phyloP scores from a whole-genome alignment of 192 early-diverging fungal species.

The Obelidium mucronatum region DNA sequence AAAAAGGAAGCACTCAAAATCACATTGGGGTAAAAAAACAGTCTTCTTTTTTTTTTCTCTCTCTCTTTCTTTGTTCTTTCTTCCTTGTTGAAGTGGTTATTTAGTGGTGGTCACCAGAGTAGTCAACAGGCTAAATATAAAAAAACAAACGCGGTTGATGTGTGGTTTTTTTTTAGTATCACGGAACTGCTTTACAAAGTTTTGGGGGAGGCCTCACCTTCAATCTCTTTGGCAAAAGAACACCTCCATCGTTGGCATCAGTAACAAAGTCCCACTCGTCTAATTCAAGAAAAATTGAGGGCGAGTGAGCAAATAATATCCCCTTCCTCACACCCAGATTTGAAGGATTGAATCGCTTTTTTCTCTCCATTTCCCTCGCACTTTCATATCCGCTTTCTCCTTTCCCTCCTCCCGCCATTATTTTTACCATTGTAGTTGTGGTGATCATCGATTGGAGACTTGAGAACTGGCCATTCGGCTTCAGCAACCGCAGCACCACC shows the following conservation, averaged over 20 bases:
- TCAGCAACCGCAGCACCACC: conserved; percentile 43
- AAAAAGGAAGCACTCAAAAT: too few relatives aligned
- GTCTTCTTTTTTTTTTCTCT: too few relatives aligned
- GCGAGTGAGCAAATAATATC: too few relatives aligned
- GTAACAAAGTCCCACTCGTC: conserved; percentile 53
- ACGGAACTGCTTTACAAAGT: too few relatives aligned
- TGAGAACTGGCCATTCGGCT: conserved; percentile 58
- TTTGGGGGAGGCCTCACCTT: conserved; percentile 17
- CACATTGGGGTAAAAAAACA: too few relatives aligned
- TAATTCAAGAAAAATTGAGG: conserved; percentile 9
- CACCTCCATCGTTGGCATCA: conserved; percentile 48
- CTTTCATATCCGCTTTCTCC: too few relatives aligned
- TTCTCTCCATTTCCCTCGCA: too few relatives aligned
- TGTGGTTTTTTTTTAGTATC: too few relatives aligned
- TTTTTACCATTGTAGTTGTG: conserved; percentile 54
- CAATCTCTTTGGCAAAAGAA: conserved; percentile 29
- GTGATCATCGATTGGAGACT: conserved; percentile 59
- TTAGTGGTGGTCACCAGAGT: conserved; percentile 29
- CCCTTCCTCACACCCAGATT: too few relatives aligned
- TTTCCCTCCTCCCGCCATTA: background rate
- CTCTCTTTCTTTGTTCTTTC: background rate
- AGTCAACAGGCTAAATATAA: conserved; percentile 6
- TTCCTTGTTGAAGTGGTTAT: too few relatives aligned
- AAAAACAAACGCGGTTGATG: too few relatives aligned
- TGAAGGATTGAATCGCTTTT: too few relatives aligned